Evolutionary conservation across 1,284 basidiomycete species (phyloP).

Genomic region (Marasmius sp.): DNA sequence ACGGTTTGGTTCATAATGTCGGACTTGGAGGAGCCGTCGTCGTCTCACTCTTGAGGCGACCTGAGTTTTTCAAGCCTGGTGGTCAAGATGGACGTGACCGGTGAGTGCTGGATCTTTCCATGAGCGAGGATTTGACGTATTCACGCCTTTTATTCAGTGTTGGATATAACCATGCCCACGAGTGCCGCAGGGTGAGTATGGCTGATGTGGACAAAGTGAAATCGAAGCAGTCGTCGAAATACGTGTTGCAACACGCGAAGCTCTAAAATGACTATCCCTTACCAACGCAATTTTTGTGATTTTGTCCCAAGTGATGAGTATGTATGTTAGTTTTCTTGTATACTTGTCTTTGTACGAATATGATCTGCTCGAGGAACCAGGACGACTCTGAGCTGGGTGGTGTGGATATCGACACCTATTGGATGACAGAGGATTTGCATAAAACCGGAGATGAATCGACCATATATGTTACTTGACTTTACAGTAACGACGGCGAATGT

Average conservation of each 20-base stretch:
- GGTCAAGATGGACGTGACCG: constrained; percentile 66
- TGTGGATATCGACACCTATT: too few relatives aligned
- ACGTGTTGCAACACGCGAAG: constrained; percentile 45
- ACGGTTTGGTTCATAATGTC: constrained; percentile 82
- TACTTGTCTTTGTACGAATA: too few relatives aligned
- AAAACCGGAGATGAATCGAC: too few relatives aligned
- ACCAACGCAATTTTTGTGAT: too few relatives aligned
- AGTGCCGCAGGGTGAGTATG: constrained; percentile 60
- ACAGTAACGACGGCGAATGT: background rate
- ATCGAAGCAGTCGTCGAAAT: constrained; percentile 56
- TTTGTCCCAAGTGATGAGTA: too few relatives aligned
- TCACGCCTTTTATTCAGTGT: constrained; percentile 40
- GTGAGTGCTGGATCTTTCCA: constrained; percentile 31
- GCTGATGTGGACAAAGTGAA: constrained; percentile 75
- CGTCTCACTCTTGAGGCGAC: constrained; percentile 71
- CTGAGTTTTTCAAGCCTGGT: constrained; percentile 67
- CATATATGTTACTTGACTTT: too few relatives aligned
- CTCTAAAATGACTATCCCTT: constrained; percentile 24
- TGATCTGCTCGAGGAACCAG: too few relatives aligned
- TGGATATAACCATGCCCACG: constrained; percentile 79
- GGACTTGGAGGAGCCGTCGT: constrained; percentile 81
- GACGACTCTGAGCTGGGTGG: too few relatives aligned
- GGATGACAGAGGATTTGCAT: too few relatives aligned
- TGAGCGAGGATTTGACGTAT: constrained; percentile 3
- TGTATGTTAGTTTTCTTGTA: too few relatives aligned